phyloP scores from a whole-genome alignment of 352 stramenopile genomes.

The Saprolegnia diclina region DNA sequence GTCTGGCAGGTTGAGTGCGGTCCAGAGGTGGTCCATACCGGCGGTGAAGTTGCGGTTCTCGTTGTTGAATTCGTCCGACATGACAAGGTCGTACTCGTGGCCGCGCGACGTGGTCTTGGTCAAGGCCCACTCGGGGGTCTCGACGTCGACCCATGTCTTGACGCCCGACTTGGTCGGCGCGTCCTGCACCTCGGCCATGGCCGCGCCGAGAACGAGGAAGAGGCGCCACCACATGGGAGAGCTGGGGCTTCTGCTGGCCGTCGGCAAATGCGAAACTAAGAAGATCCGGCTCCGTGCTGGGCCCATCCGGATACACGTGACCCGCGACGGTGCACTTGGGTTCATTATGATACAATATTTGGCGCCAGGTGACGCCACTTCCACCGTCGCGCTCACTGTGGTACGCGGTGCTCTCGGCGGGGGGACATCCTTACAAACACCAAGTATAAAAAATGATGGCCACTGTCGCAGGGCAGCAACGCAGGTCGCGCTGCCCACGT shows the following conservation, averaged over 20 bases:
- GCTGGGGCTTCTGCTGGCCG: background rate
- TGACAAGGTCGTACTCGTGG: conserved; percentile 32
- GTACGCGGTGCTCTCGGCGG: background rate
- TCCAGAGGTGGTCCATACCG: conserved; percentile 76
- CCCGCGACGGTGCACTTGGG: too few species aligned
- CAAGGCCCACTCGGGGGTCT: background rate
- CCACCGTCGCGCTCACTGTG: background rate
- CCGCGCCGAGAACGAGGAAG: background rate
- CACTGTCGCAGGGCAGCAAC: too few species aligned
- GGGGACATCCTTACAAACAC: too few species aligned
- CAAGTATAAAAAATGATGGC: too few species aligned
- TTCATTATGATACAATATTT: background rate
- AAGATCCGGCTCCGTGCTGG: background rate
- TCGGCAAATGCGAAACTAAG: background rate
- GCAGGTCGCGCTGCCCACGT: too few species aligned
- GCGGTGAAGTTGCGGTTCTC: conserved; percentile 59
- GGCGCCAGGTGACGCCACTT: background rate
- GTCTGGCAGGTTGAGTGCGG: conserved; percentile 80
- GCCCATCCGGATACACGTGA: background rate
- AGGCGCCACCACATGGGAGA: background rate
- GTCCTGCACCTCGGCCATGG: background rate
- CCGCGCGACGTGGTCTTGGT: conserved; percentile 9
- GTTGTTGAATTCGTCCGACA: conserved; percentile 80
- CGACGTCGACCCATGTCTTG: conserved; percentile 17
- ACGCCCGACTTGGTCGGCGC: conserved; percentile 15